Evolutionary conservation across 169 alveolate species (phyloP), one percentile per base, ranked within the genome.

Genomic region (Eimeria acervulina): DNA sequence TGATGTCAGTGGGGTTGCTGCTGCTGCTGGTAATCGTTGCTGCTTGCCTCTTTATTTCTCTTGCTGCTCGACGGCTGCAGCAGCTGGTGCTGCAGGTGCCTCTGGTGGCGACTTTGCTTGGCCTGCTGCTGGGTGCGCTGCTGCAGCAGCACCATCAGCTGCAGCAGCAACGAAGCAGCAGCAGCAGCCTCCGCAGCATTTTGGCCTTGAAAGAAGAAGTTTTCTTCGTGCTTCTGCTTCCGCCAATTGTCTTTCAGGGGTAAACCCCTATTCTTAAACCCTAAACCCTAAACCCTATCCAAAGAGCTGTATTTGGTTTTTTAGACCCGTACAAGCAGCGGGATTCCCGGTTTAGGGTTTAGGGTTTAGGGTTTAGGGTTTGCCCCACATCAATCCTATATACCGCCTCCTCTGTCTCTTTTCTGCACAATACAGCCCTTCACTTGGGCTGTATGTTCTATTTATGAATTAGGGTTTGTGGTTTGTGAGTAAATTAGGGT

Each of bases 181-280:
- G 2, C 59, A 51, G 59, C 59, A 51, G 59, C 59, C 59, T 51
- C 59, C 59, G 59, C 7, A 51, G 87, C 52, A 83, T 95, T 31
- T 81, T 95, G 76, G 97, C 95, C 17, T 38, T 95, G 47, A 95
- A 95, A 55, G 95, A 95, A 28, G 97, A 95, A 28, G 94, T 95
- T 40, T 95, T 95, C 84, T 95, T 95, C 40, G 85, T 95, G 59
- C 55, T 95, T 40, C 94, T 95, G 70, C 94, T 95, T 59, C 97
- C 97, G 13, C 97, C 97, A 17, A 95, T 95, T 47, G 93, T 95
- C 26, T 95, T 95, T 59, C 42, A 51, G 59, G 59, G 59, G 59
- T 51, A 51, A 10, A 1, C n/a, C n/a, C n/a, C 59, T 12, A 51
- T 10, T 17, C 59, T 47, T 7, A 66, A 66, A 1, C n/a, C 74